Conservation (phyloP, 768 basidiomycete species). For the Hygrocybe coccinea region DNA sequence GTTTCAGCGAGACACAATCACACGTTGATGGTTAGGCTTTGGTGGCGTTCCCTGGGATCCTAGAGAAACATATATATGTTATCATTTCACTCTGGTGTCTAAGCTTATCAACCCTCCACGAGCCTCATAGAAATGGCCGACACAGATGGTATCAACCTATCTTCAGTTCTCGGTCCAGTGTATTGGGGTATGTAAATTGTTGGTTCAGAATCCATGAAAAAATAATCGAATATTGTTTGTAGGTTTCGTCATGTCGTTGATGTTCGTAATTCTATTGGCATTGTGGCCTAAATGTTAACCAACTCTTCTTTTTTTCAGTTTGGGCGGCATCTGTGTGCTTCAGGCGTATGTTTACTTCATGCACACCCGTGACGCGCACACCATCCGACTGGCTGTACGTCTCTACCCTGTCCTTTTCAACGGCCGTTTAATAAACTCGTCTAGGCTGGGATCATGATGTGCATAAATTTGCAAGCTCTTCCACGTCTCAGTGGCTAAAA, state of each 20-base stretch:
- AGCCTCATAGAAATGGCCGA: not conserved
- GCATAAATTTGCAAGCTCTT: not conserved
- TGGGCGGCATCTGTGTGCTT: slow-evolving; percentile 38
- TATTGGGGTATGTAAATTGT: slow-evolving; percentile 27
- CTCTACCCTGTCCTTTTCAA: no score
- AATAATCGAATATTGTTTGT: not conserved
- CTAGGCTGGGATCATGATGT: slow-evolving; percentile 19
- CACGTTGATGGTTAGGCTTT: no score
- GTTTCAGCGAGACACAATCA: no score
- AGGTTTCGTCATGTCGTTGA: not conserved
- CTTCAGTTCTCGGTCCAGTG: slow-evolving; percentile 26
- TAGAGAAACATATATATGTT: no score
- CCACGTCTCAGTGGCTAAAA: not conserved
- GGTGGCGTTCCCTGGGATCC: no score
- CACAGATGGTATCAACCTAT: slow-evolving; percentile 19
- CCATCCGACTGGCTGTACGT: slow-evolving; percentile 31
- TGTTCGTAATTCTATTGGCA: not conserved
- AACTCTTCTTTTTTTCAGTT: slow-evolving; percentile 18
- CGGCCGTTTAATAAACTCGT: not conserved
- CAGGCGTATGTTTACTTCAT: slow-evolving; percentile 41
- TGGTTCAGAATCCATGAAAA: not conserved
- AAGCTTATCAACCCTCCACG: no score
- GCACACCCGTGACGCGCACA: slow-evolving; percentile 22
- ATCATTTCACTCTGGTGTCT: no score
- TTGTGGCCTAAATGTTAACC: not conserved